Evolutionary conservation across 345 rosid genomes (phyloP).

Genomic region (Salix exigua): DNA sequence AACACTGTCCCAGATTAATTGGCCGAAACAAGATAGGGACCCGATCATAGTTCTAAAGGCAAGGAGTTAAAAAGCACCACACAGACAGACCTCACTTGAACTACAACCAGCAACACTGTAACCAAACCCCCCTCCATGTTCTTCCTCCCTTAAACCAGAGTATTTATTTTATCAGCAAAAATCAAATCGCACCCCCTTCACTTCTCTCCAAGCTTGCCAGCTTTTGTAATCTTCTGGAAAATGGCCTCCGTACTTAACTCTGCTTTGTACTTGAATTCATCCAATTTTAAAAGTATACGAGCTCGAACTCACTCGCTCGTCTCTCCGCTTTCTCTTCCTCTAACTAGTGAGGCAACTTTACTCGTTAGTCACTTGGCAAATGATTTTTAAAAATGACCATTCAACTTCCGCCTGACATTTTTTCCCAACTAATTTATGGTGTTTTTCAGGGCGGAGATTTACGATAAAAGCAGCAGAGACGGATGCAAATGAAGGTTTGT

Average conservation of each 20-base stretch:
- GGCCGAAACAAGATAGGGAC: not conserved
- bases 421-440: slow-evolving; percentile 25
- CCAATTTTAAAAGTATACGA: slow-evolving; percentile 28
- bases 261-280: slow-evolving; percentile 38
- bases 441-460: slow-evolving; percentile 56
- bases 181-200: not conserved
- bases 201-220: not conserved
- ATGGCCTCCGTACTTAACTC: slow-evolving; percentile 66
- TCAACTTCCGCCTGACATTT: not conserved
- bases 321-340: slow-evolving; percentile 39
- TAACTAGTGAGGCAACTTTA: slow-evolving; percentile 50
- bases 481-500: slow-evolving; percentile 69
- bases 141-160: not conserved
- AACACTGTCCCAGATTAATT: not conserved
- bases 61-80: not conserved
- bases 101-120: not conserved
- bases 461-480: slow-evolving; percentile 78
- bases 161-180: not conserved
- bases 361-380: not conserved
- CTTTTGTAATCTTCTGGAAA: not conserved
- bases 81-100: not conserved
- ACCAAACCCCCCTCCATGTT: not conserved
- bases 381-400: not conserved
- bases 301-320: slow-evolving; percentile 29
- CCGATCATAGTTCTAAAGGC: not conserved